Conservation (phyloP, 768 basidiomycete genomes). For the Auriculariales sp. region DNA sequence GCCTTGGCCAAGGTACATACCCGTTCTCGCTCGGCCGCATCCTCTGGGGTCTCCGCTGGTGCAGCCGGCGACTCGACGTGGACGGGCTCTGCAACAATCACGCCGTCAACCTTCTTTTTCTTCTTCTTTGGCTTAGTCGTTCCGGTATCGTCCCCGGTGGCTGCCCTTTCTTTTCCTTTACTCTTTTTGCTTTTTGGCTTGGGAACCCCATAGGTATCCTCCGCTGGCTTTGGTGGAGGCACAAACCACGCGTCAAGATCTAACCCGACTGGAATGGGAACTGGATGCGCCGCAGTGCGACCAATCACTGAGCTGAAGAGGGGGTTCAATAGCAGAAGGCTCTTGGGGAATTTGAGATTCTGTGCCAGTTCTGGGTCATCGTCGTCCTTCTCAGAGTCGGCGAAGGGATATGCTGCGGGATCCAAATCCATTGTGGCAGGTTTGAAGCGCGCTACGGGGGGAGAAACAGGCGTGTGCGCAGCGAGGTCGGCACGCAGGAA, state of each 20-base stretch:
- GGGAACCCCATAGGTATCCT: constrained; percentile 22
- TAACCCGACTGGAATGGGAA: constrained; percentile 70
- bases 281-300: constrained; percentile 65
- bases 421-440: constrained; percentile 2
- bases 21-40: constrained; percentile 42
- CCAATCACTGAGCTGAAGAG: constrained; percentile 76
- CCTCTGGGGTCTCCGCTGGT: constrained; percentile 37
- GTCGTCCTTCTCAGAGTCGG: constrained; percentile 21
- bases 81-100: constrained; percentile 20
- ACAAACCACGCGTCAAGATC: constrained; percentile 82
- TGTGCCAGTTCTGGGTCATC: constrained; percentile 21
- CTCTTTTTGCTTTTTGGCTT: constrained; percentile 16
- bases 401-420: constrained; percentile 18
- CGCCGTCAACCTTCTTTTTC: constrained; percentile 17
- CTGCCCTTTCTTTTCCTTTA: constrained; percentile 31
- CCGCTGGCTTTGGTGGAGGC: constrained; percentile 33
- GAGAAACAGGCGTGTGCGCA: constrained; percentile 29
- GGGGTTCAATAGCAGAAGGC: constrained; percentile 71
- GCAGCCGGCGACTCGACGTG: no score
- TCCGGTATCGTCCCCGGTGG: constrained; percentile 28
- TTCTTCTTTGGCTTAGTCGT: constrained; percentile 19
- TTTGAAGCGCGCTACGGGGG: constrained; percentile 12
- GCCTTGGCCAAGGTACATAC: constrained; percentile 25
- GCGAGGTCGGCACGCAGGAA: constrained; percentile 66
- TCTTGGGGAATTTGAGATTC: constrained; percentile 69